A percentile compares a stretch with the other conserved stretches of the same genome.
Conservation (phyloP, 1,284 basidiomycete species). For the Cutaneotrichosporon cutaneum region DNA sequence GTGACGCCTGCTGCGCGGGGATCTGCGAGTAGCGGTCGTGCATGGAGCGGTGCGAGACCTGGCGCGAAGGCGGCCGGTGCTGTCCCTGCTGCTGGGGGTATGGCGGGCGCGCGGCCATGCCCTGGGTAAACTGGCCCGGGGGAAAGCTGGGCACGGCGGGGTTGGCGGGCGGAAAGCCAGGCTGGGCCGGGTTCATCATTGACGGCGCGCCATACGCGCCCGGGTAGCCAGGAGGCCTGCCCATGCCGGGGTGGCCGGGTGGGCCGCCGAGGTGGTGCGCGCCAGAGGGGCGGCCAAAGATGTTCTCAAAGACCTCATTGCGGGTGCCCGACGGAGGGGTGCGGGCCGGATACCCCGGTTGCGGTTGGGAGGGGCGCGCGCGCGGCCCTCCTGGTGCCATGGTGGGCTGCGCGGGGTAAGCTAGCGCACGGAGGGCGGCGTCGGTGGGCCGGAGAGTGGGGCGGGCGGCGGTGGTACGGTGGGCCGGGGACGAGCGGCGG, state of each 20-base stretch:
- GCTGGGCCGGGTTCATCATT: constrained; percentile 12
- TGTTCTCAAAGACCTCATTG: constrained; percentile 52
- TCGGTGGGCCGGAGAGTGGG: background rate
- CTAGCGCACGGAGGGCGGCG: background rate
- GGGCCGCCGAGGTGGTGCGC: constrained; percentile 44
- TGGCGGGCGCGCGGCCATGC: constrained; percentile 10
- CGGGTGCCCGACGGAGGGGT: constrained; percentile 19
- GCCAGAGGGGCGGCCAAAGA: constrained; percentile 51
- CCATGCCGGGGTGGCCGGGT: constrained; percentile 6
- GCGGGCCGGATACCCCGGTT: background rate
- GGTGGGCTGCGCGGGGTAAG: background rate
- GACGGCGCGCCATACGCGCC: background rate
- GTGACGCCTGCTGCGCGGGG: constrained; percentile 5
- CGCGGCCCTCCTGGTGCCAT: constrained; percentile 18
- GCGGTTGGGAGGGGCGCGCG: constrained; percentile 12
- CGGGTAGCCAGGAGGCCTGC: background rate
- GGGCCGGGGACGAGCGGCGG: no score
- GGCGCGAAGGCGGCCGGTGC: background rate
- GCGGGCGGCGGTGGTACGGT: background rate
- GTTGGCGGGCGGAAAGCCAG: constrained; percentile 12
- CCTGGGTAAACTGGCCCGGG: constrained; percentile 8
- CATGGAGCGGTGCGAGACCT: constrained; percentile 6
- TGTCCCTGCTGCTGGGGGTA: constrained; percentile 13
- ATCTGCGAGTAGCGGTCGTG: constrained; percentile 2
- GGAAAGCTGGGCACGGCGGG: constrained; percentile 8